Evolutionary conservation across 1,284 basidiomycete genomes (phyloP).

Genomic region (Fistulinella cinereoalba): DNA sequence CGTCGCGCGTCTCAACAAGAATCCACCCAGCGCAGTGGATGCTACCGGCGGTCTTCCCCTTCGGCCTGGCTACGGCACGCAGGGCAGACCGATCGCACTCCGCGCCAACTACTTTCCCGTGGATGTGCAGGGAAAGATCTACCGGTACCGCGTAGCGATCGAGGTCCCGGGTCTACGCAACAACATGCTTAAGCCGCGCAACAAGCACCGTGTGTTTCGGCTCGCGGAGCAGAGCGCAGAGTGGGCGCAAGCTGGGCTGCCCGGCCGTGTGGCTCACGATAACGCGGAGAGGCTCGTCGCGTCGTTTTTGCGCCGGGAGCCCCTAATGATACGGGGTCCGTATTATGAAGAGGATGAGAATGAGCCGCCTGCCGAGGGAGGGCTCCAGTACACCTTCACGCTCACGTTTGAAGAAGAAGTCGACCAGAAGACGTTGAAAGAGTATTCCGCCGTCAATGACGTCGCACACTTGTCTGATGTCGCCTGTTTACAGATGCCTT

Average conservation of each 20-base stretch:
- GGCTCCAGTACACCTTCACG: constrained; percentile 60
- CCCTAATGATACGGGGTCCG: constrained; percentile 52
- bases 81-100: constrained; percentile 57
- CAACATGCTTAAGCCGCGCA: constrained; percentile 55
- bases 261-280: constrained; percentile 65
- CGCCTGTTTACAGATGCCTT: too few species aligned
- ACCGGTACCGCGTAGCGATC: constrained; percentile 68
- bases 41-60: constrained; percentile 53
- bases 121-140: constrained; percentile 54
- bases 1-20: constrained; percentile 42
- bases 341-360: constrained; percentile 67
- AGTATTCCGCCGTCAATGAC: too few species aligned
- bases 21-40: too few species aligned
- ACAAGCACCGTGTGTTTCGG: constrained; percentile 68
- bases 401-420: constrained; percentile 58
- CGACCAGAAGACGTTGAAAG: constrained; percentile 68
- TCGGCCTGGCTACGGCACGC: constrained; percentile 65
- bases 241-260: constrained; percentile 54
- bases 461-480: too few species aligned
- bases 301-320: constrained; percentile 52
- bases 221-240: constrained; percentile 60
- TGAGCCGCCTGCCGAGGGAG: constrained; percentile 38
- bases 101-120: constrained; percentile 77
- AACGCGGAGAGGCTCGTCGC: constrained; percentile 63
- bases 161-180: too few species aligned